Evolutionary conservation across 2,329 filamentous ascomycete genomes (phyloP), one percentile per base, ranked within the genome.

Genomic region (Nakataea oryzae): DNA sequence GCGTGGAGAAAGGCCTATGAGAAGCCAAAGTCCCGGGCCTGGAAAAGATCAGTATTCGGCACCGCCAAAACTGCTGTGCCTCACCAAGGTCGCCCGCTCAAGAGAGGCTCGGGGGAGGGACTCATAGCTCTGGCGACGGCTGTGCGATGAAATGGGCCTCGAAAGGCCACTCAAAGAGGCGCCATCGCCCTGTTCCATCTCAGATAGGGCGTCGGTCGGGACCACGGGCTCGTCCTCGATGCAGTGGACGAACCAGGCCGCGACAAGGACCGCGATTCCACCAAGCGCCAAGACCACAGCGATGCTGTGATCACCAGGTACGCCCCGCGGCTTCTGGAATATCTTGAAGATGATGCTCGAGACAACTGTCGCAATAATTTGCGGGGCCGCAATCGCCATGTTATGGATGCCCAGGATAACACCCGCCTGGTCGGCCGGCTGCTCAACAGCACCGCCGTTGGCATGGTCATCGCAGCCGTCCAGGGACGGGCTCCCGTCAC

Each of bases 321-420:
- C 84, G 5, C 92, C 93, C 65, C 93, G 83, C 0, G 91, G 91
- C 74, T 96, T 96, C 76, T 97, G 93, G 69, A 93, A 83, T 54
- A 88, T 77, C 70, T 86, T 87, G 78, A 97, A 97, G 65, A 97
- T 89, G 64, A 89, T 78, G 70, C 89, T 92, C 64, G 90, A 93
- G 28, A 89, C 86, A 30, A 97, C 76, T 7, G 92, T 97, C 13
- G 93, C 92, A 62, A 97, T 82, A 64, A 97, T 93, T 72, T 97
- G 93, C 1, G 93, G 93, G 6, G 91, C 87, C 0, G 93, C 91
- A 67, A 97, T 90, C 21, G 93, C 88, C 76, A 97, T 93, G 73
- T 97, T 97, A 78, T 97, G 93, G 62, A 97, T 92, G 11, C 93
- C 93, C 2, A 97, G 82, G 57, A 97, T 91, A 54, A 97, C 89